Percentiles rank a stretch among this genome's conserved stretches.
phyloP scores from a whole-genome alignment of 2,329 filamentous ascomycete species.

The Paramyrothecium roridum region DNA sequence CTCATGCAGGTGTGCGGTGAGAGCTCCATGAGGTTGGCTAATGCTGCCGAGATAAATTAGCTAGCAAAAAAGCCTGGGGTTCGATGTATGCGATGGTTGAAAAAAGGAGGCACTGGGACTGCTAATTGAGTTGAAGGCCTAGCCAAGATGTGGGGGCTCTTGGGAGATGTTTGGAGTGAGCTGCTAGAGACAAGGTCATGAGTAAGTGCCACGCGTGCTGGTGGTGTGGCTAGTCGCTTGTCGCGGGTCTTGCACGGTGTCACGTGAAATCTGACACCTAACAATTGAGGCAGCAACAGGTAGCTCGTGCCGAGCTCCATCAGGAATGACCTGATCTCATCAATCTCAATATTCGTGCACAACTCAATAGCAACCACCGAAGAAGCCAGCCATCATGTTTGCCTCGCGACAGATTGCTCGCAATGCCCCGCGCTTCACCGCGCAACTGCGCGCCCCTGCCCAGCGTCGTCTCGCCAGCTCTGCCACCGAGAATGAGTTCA shows the following conservation, averaged over 20 bases:
- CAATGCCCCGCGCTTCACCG: conserved; percentile 58
- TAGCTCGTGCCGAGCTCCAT: conserved; percentile 29
- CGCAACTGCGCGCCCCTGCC: conserved; percentile 55
- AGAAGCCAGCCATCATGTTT: conserved; percentile 51
- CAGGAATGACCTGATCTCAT: conserved; percentile 28
- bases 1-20: too few species aligned
- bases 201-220: neutral
- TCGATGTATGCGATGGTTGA: too few species aligned
- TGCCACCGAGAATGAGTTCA: conserved; percentile 85
- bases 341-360: conserved; percentile 18
- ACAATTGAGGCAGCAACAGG: conserved; percentile 26
- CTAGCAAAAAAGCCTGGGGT: too few species aligned
- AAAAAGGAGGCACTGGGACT: too few species aligned
- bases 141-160: too few species aligned
- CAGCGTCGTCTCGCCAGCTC: conserved; percentile 73
- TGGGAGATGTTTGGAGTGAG: too few species aligned
- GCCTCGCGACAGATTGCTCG: conserved; percentile 60
- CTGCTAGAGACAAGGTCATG: neutral
- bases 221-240: neutral
- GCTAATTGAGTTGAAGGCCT: too few species aligned
- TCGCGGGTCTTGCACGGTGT: conserved; percentile 21
- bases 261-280: conserved; percentile 26
- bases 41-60: too few species aligned
- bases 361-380: conserved; percentile 19
- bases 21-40: too few species aligned